phyloP scores from a whole-genome alignment of 1,284 basidiomycete genomes.

The Cutaneotrichosporon cutaneum region DNA sequence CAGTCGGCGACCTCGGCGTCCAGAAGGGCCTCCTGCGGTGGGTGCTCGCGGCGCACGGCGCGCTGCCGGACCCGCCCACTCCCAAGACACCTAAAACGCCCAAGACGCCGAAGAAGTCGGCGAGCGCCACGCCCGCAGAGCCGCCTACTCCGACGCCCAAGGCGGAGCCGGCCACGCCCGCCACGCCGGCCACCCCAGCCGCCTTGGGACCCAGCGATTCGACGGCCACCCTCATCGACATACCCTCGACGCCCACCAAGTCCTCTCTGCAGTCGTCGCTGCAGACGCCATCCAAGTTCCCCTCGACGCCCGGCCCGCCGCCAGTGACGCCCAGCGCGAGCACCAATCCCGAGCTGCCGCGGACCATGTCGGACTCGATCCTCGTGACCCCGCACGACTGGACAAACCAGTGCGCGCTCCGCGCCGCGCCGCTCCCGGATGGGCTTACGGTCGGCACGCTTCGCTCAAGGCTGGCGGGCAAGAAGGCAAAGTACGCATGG shows the following conservation, averaged over 20 bases:
- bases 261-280: neutral
- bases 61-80: constrained; percentile 26
- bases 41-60: constrained; percentile 65
- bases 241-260: neutral
- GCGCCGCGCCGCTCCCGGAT: constrained; percentile 58
- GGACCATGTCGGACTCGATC: constrained; percentile 15
- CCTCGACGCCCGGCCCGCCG: constrained; percentile 21
- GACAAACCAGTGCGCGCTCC: constrained; percentile 21
- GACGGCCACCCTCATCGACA: neutral
- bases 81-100: constrained; percentile 54
- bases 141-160: constrained; percentile 6
- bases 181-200: neutral
- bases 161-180: too few species aligned
- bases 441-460: constrained; percentile 64
- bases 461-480: constrained; percentile 67
- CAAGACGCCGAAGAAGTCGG: constrained; percentile 32
- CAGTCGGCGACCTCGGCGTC: constrained; percentile 77
- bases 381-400: constrained; percentile 23
- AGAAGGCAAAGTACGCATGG: constrained; percentile 70
- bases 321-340: constrained; percentile 17
- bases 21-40: constrained; percentile 75
- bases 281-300: constrained; percentile 15
- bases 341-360: constrained; percentile 23
- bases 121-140: constrained; percentile 19
- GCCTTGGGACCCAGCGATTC: neutral